Conservation (phyloP, 192 early-diverging fungal genomes). For the Backusella circina region DNA sequence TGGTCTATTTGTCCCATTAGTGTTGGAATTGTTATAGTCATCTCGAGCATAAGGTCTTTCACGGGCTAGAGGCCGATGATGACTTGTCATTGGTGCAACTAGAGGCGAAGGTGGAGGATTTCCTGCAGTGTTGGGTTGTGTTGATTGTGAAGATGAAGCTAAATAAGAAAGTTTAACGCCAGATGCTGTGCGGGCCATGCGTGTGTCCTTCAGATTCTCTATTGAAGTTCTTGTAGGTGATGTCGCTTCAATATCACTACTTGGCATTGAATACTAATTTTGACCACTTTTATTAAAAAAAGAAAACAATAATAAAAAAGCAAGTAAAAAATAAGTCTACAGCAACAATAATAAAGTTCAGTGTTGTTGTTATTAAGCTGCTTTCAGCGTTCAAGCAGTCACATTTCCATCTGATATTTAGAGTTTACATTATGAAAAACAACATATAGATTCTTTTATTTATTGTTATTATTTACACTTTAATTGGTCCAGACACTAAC, state of each 20-base stretch:
- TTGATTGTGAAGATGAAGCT: background rate
- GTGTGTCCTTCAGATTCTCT: background rate
- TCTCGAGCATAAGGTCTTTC: slow-evolving; percentile 13
- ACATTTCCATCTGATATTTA: background rate
- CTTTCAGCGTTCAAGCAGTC: background rate
- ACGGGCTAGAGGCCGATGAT: slow-evolving; percentile 2
- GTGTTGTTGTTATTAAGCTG: background rate
- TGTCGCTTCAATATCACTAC: background rate
- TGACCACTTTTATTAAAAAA: background rate
- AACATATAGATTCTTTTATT: background rate
- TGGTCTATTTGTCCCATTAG: slow-evolving; percentile 6
- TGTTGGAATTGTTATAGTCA: background rate
- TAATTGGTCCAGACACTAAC: slow-evolving; percentile 40
- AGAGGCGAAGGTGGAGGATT: background rate
- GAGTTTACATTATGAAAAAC: background rate
- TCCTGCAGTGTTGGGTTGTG: background rate
- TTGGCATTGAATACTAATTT: background rate
- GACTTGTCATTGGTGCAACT: background rate
- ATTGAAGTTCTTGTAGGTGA: slow-evolving; percentile 1
- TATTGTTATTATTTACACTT: background rate
- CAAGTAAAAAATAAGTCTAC: background rate
- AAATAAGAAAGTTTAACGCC: slow-evolving; percentile 10
- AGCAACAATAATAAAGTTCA: background rate
- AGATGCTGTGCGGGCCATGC: slow-evolving; percentile 1
- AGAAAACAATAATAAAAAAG: background rate